Evolutionary conservation across 2,329 filamentous ascomycete species (phyloP), one percentile per base, ranked within the genome.

Genomic region (Aspergillus fumigatus): DNA sequence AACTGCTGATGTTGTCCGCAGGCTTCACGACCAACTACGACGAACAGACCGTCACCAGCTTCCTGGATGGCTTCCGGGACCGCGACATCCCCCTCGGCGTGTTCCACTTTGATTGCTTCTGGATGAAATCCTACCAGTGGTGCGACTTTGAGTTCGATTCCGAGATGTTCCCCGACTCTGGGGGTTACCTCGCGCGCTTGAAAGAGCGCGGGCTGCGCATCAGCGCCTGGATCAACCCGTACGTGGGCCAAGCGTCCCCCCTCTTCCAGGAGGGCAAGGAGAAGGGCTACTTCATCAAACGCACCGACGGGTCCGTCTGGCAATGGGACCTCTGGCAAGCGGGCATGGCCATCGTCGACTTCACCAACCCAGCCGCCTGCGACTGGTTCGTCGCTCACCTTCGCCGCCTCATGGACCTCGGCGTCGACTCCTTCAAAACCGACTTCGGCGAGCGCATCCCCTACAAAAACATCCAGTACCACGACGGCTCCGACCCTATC

Each of bases 291-390:
- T 79, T 90, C 19, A 78, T 90, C 57, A 88, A 86, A 75, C 82
- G 86, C 27, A 84, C 81, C 61, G 84, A 89, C 65, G 87, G 86
- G 11, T 84, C 88, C 59, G 75, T 90, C 23, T 90, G 85, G 84
- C 88, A 90, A 71, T 89, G 87, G 85, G 88, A 90, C 65, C 73
- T 88, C 45, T 90, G 88, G 88, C 88, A 90, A 68, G 86, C 87
- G 1, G 88, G 88, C 38, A 90, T 90, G 88, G 87, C 82, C 3
- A 75, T 90, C 1, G 78, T 90, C 14, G 88, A 90, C 66, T 87
- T 90, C 67, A 90, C 88, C 6, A 90, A 90, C 71, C 88, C 87
- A 0, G 82, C 79, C 0, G 88, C 88, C 1, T 80, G 80, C 55
- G 72, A 77, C 26, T 90, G 88, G 88, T 90, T 85, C 65, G 76